Evolutionary conservation across 257 asterid genomes (phyloP).

Genomic region (Solanum tacnaense): DNA sequence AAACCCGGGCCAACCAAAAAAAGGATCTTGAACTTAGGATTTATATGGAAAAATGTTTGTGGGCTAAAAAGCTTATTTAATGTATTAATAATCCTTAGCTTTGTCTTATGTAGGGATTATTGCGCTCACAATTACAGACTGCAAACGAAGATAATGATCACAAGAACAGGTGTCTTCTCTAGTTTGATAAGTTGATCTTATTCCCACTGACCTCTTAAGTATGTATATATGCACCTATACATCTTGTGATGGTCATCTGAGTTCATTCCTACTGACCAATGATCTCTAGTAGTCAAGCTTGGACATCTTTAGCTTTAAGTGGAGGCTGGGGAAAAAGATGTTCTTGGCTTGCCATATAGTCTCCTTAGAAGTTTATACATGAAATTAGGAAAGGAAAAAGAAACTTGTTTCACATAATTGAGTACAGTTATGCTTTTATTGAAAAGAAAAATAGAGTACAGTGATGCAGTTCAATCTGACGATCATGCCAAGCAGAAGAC

Average conservation of each 20-base stretch:
- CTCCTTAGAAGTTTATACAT: not conserved
- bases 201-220: not conserved
- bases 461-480: not conserved
- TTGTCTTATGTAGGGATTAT: conserved; percentile 45
- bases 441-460: not conserved
- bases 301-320: not conserved
- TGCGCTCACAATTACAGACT: conserved; percentile 78
- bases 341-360: not conserved
- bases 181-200: not conserved
- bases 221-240: not conserved
- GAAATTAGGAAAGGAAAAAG: not conserved
- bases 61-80: not conserved
- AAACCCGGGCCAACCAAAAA: not conserved
- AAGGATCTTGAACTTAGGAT: not conserved
- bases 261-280: not conserved
- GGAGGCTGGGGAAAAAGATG: not conserved
- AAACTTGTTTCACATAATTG: not conserved
- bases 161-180: conserved; percentile 50
- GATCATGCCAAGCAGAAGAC: not conserved
- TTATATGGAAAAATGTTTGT: not conserved
- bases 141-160: conserved; percentile 81
- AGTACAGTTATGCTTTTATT: not conserved
- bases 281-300: not conserved
- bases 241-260: not conserved
- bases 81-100: not conserved